These are phyloP conservation scores for Saksenaea oblongispora DNA, from an alignment of 371 early-diverging fungal genomes.

Conservation along the genomic window DNA sequence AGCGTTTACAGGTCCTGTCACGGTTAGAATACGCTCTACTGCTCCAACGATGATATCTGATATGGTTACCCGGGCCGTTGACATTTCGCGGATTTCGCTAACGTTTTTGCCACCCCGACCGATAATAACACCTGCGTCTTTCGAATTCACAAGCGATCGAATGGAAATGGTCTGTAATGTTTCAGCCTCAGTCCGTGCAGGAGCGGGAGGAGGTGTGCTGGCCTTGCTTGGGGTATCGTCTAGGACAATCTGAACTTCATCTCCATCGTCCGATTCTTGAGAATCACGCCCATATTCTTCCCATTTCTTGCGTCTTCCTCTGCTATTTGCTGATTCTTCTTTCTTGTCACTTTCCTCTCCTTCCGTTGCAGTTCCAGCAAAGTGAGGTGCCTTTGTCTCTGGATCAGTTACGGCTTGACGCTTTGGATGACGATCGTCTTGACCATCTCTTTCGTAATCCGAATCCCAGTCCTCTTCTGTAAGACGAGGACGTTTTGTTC, in stretches of 20 bases:
- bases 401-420: constrained; percentile 52
- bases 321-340: constrained; percentile 7
- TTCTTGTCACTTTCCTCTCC: constrained; percentile 13
- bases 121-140: constrained; percentile 85
- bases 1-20: constrained; percentile 70
- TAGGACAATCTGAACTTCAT: constrained; percentile 22
- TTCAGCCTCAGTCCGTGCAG: background rate
- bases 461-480: constrained; percentile 44
- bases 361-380: constrained; percentile 25
- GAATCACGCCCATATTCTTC: constrained; percentile 20
- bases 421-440: constrained; percentile 49
- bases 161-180: constrained; percentile 37
- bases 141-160: constrained; percentile 77
- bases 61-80: constrained; percentile 77
- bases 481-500: constrained; percentile 49
- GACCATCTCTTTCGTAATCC: constrained; percentile 34
- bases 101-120: constrained; percentile 84
- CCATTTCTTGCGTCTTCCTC: constrained; percentile 21
- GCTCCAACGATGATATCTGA: constrained; percentile 79
- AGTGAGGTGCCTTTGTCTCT: constrained; percentile 51
- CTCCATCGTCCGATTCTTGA: constrained; percentile 12
- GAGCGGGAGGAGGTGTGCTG: background rate
- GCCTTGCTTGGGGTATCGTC: constrained; percentile 4
- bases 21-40: constrained; percentile 73
- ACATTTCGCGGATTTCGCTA: constrained; percentile 73